phyloP scores from a whole-genome alignment of 305 asterid species.

The Ajuga reptans region DNA sequence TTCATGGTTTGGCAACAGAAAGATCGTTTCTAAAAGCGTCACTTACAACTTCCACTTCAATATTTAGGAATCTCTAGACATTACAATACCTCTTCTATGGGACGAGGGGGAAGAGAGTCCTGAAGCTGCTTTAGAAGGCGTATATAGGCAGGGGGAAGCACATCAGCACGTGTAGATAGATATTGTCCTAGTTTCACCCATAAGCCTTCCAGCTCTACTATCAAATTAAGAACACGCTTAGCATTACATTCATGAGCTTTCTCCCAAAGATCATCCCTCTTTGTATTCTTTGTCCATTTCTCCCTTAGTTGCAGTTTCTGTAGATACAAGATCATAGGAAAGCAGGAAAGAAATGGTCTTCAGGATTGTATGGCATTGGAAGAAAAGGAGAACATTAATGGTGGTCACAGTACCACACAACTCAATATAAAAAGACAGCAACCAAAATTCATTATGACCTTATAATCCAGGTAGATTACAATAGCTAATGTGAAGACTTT shows the following conservation, averaged over 20 bases:
- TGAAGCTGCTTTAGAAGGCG: conserved; percentile 79
- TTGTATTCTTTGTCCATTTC: conserved; percentile 63
- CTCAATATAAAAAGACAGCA: conserved; percentile 17
- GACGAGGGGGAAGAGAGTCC: conserved; percentile 96
- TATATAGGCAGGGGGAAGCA: conserved; percentile 86
- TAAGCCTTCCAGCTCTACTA: conserved; percentile 81
- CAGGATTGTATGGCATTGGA: conserved; percentile 14
- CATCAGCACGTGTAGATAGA: conserved; percentile 97
- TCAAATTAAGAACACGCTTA: conserved; percentile 68
- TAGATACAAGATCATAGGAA: conserved; percentile 19
- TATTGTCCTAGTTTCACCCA: conserved; percentile 99
- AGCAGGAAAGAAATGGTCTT: conserved; percentile 17
- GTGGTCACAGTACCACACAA: conserved; percentile 1
- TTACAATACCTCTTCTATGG: conserved; percentile 59
- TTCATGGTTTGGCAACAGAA: neutral
- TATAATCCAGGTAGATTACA: conserved; percentile 81
- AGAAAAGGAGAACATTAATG: conserved; percentile 15
- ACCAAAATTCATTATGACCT: conserved; percentile 42
- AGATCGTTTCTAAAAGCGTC: neutral
- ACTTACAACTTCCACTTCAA: neutral
- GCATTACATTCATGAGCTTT: conserved; percentile 95
- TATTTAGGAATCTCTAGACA: neutral
- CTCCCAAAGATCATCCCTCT: conserved; percentile 73
- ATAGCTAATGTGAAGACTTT: conserved; percentile 74
- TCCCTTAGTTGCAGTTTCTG: conserved; percentile 81